phyloP scores from a whole-genome alignment of 176 grass and related monocot species.

The Avena sativa region DNA sequence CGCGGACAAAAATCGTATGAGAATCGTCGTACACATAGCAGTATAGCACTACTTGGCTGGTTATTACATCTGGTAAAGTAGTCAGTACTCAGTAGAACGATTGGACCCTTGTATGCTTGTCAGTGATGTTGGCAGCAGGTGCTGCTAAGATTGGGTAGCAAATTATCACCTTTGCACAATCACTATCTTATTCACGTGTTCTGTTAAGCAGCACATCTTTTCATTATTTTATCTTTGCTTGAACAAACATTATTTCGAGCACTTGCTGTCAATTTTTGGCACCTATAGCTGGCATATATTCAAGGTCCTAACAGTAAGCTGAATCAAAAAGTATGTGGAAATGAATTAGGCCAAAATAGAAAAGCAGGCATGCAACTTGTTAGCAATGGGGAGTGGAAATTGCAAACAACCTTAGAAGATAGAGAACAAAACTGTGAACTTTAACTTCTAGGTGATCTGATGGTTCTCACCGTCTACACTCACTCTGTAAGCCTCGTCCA shows the following conservation, averaged over 20 bases:
- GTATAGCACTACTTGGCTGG: not conserved
- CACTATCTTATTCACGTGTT: constrained; percentile 17
- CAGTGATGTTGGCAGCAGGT: not conserved
- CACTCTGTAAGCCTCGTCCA: not conserved
- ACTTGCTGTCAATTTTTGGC: not conserved
- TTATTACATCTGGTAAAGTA: not conserved
- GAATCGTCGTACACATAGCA: too few relatives aligned
- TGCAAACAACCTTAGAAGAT: not conserved
- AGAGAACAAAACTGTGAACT: not conserved
- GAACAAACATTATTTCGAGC: not conserved
- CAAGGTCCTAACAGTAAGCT: not conserved
- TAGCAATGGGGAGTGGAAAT: constrained; percentile 22
- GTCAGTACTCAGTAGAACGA: not conserved
- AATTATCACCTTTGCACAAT: not conserved
- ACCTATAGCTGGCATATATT: not conserved
- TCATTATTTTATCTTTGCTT: not conserved
- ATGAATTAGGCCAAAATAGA: not conserved
- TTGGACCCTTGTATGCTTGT: constrained; percentile 11
- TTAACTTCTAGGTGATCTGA: not conserved
- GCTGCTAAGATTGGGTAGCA: constrained; percentile 11
- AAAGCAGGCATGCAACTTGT: not conserved
- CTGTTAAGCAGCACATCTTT: not conserved
- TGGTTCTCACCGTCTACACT: not conserved
- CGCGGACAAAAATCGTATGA: too few relatives aligned
- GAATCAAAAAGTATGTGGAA: not conserved